Conservation (phyloP, 306 rosid species). For the Purshia tridentata region DNA sequence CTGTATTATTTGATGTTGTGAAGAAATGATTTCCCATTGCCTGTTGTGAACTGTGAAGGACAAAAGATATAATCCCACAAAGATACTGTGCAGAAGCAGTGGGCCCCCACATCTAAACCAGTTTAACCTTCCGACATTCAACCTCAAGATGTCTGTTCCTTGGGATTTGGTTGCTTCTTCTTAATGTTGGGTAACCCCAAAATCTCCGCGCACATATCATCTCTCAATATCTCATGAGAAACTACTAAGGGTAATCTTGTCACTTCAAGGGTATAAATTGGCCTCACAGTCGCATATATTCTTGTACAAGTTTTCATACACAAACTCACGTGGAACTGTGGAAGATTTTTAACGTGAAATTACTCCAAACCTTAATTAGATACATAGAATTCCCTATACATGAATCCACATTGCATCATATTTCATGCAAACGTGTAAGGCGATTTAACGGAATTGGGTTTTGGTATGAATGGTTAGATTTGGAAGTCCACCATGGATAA, state of each 20-base stretch:
- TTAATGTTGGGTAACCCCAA: background rate
- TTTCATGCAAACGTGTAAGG: background rate
- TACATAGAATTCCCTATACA: background rate
- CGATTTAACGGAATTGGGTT: too few relatives aligned
- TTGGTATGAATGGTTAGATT: background rate
- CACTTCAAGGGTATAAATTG: background rate
- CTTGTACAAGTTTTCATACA: too few relatives aligned
- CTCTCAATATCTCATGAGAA: background rate
- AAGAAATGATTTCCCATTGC: background rate
- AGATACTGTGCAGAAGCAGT: background rate
- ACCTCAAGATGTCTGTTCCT: background rate
- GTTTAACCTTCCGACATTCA: background rate
- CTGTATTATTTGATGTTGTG: background rate
- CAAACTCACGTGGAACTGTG: too few relatives aligned
- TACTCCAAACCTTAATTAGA: too few relatives aligned
- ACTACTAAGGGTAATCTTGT: background rate
- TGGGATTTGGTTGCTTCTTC: background rate
- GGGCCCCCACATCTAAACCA: conserved; percentile 8
- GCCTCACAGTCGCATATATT: too few relatives aligned
- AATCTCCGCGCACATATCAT: background rate
- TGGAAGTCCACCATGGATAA: background rate
- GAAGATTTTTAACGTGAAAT: too few relatives aligned
- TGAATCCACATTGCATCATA: background rate
- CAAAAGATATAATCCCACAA: background rate
- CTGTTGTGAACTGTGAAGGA: background rate